Percentiles rank a stretch among this genome's conserved stretches.
Evolutionary conservation across 495 filamentous ascomycete genomes (phyloP).

Genomic region (Choiromyces venosus): DNA sequence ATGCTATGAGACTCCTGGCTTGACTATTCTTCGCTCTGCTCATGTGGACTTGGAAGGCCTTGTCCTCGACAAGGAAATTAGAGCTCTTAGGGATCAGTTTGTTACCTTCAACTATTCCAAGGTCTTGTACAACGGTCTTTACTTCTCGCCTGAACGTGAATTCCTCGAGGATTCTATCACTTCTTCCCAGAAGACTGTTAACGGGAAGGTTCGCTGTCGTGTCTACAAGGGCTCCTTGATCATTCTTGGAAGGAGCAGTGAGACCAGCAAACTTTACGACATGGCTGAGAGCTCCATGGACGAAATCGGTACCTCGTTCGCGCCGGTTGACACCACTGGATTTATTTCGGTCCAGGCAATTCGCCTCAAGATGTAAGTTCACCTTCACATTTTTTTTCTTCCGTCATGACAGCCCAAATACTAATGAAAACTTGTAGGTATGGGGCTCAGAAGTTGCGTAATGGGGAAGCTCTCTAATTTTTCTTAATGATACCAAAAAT

Average conservation of each 20-base stretch:
- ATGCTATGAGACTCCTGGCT: slow-evolving; percentile 78
- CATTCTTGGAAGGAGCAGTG: slow-evolving; percentile 67
- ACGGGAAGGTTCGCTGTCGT: slow-evolving; percentile 64
- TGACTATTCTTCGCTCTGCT: slow-evolving; percentile 68
- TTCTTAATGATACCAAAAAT: not conserved
- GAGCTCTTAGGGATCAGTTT: slow-evolving; percentile 76
- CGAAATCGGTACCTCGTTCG: slow-evolving; percentile 67
- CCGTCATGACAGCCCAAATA: not conserved
- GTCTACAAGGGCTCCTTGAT: slow-evolving; percentile 72
- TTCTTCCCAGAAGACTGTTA: slow-evolving; percentile 63
- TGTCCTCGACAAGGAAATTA: slow-evolving; percentile 76
- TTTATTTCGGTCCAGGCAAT: slow-evolving; percentile 82
- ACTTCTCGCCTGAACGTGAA: slow-evolving; percentile 75
- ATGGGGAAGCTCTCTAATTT: not conserved
- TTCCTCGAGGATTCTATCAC: slow-evolving; percentile 69
- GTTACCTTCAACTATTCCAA: slow-evolving; percentile 70
- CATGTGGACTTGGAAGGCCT: slow-evolving; percentile 82
- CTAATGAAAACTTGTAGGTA: not conserved
- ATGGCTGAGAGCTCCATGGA: slow-evolving; percentile 81
- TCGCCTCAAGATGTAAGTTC: slow-evolving; percentile 71
- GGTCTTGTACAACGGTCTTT: slow-evolving; percentile 74
- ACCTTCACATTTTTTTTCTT: not conserved
- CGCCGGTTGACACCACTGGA: slow-evolving; percentile 59
- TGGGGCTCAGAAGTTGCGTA: not conserved
- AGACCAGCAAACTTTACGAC: slow-evolving; percentile 81